These are phyloP conservation scores for Acephala macrosclerotiorum DNA, from an alignment of 2,329 filamentous ascomycete species.

Conservation along the genomic window DNA sequence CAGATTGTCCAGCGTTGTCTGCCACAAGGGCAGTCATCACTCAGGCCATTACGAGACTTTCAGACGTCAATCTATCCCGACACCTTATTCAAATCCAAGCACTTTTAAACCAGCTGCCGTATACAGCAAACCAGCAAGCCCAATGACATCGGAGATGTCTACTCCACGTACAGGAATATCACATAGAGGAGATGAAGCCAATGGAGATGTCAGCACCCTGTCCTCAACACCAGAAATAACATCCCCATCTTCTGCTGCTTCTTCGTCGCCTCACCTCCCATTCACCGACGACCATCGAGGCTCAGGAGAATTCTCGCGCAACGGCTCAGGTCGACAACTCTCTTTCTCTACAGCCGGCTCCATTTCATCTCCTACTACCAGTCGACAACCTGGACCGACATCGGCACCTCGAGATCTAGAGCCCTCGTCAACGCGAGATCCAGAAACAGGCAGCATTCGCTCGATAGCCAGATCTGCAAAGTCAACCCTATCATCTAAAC, in stretches of 20 bases:
- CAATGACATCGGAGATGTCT: constrained; percentile 37
- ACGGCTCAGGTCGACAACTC: constrained; percentile 16
- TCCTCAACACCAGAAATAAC: constrained; percentile 40
- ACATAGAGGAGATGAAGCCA: constrained; percentile 39
- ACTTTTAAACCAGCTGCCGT: constrained; percentile 78
- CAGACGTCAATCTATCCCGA: constrained; percentile 79
- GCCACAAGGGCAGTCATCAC: constrained; percentile 93
- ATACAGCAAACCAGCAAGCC: constrained; percentile 53
- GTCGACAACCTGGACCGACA: constrained; percentile 21
- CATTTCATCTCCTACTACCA: constrained; percentile 20
- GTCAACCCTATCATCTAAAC: constrained; percentile 58
- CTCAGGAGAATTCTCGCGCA: constrained; percentile 27
- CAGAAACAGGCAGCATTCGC: constrained; percentile 59
- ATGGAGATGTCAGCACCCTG: constrained; percentile 33
- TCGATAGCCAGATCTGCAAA: constrained; percentile 64
- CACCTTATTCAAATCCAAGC: constrained; percentile 84
- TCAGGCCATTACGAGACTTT: constrained; percentile 98
- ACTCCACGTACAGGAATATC: constrained; percentile 46
- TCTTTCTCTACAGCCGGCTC: constrained; percentile 25
- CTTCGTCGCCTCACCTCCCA: constrained; percentile 37
- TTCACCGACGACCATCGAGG: constrained; percentile 26
- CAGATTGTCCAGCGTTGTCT: constrained; percentile 85
- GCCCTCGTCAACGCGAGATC: constrained; percentile 41
- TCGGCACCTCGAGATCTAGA: constrained; percentile 1
- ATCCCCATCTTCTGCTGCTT: constrained; percentile 38